Base-by-base conservation (phyloP, 2,329 filamentous ascomycete genomes). In the Aspergillus luchuensis region DNA sequence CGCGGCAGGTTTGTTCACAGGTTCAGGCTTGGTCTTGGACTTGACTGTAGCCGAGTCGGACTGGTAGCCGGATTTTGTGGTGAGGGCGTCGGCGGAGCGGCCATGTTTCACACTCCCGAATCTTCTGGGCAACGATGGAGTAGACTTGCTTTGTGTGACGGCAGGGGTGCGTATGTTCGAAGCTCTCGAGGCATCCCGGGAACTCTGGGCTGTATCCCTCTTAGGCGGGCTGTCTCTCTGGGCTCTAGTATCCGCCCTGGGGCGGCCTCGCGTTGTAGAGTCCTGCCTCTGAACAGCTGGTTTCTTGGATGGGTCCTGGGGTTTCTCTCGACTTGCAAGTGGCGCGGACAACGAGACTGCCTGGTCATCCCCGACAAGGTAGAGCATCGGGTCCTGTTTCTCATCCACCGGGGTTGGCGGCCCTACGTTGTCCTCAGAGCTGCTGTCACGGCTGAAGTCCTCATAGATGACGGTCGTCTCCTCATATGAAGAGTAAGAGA, bases 381-480 rank as follows among this genome's bases (percentile, higher is more conserved):
- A 57, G 49, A 57, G 57, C 23, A 61, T 28, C 15, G 63, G 68
- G 49, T 71, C 67, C 25, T 66, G 61, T 57, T 60, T 50, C 21
- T 59, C 55, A 53, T 48, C 39, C n/a, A 69, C 67, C 57, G 72
- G 70, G 7, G 72, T 75, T 33, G 60, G 57, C 47, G 66, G 72
- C 17, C 68, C 69, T 33, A 63, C 57, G 39, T 69, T 71, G 36
- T 72, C 71, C 53, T 69, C 67, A 8, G 73, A 71, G 38, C 65
- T 52, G 60, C 63, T 67, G 43, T 60, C 67, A 28, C 67, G 61
- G 47, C 52, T 61, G 28, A 62, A 53, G 4, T 59, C 61, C 54
- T 59, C 69, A 56, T 57, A 67, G 56, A 58, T 38, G 28, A 56
- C 64, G 57, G 51, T 63, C 49, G 38, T 67, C 63, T 33, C 58